Evolutionary conservation across 257 asterid species (phyloP).

Genomic region (Catharanthus roseus): DNA sequence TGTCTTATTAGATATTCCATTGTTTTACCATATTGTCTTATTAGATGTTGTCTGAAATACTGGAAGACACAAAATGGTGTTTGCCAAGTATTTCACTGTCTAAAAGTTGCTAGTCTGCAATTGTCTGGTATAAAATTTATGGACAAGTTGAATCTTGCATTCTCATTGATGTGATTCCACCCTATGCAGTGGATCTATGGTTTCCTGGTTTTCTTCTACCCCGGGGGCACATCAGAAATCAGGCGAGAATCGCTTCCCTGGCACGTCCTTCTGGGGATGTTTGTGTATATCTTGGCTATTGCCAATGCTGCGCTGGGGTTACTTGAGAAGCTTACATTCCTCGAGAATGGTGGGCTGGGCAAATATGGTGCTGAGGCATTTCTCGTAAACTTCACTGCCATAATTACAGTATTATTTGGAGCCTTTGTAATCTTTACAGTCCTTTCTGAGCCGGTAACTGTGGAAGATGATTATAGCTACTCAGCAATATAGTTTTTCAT

Average conservation of each 20-base stretch:
- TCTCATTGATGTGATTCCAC: not conserved
- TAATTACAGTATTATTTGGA: constrained; percentile 69
- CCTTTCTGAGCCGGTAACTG: constrained; percentile 43
- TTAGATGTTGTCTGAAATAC: not conserved
- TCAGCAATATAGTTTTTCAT: constrained; percentile 24
- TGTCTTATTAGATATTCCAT: not conserved
- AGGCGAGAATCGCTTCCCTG: constrained; percentile 83
- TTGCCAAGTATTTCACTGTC: not conserved
- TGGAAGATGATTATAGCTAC: constrained; percentile 62
- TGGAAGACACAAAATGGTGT: not conserved
- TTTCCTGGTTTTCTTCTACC: constrained; percentile 80
- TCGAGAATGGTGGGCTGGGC: constrained; percentile 53
- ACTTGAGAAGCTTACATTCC: constrained; percentile 94
- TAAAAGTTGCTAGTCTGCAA: not conserved
- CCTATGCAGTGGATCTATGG: constrained; percentile 84
- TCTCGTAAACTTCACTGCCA: constrained; percentile 87
- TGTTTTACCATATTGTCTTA: not conserved
- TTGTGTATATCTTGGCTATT: constrained; percentile 58
- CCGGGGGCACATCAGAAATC: constrained; percentile 64
- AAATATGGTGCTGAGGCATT: constrained; percentile 87
- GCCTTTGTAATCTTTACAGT: constrained; percentile 65
- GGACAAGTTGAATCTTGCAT: not conserved
- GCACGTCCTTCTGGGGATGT: constrained; percentile 74
- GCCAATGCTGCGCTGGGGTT: constrained; percentile 64
- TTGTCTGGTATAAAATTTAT: not conserved